Evolutionary conservation across 1,284 basidiomycete genomes (phyloP), one percentile per base, ranked within the genome.

Genomic region (Ustilago vetiveriae): DNA sequence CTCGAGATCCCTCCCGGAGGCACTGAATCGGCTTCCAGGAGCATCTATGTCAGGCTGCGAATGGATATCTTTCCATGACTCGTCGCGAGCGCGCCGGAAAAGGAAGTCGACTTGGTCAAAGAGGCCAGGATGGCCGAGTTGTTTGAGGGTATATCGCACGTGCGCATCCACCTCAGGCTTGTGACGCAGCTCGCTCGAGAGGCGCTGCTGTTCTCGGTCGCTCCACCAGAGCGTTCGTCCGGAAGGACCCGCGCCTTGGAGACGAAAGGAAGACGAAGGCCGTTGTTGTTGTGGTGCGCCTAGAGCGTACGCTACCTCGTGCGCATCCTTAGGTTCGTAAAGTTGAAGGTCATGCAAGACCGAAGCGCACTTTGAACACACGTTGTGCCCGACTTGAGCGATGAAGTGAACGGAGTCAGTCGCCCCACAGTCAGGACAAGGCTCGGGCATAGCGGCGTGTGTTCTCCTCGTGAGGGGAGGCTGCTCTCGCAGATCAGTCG

Each of bases 81-180:
- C 46, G 14, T 53, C 32, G 9, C 56, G 42, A 11, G 59, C 66
- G 14, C 43, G 55, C 9, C 53, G 42, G 23, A 69, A 69, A 39
- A 69, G 59, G 14, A 58, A 64, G 27, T 59, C 59, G 50, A 50
- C 59, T n/a, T 50, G 51, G 3, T 50, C 30, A 21, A 55, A 58
- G 9, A 58, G 47, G 23, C 39, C 42, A 3, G 54, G 39, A 26
- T 55, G 23, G 13, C 59, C 59, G 9, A 69, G 55, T 0, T 9
- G 36, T 7, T 33, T 16, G 22, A 69, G 46, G 0, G 51, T 57
- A 7, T 43, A 45, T 35, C 33, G 40, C 6, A 63, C 52, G 46
- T 46, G 56, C 14, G 63, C 56, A 17, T 59, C 51, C 14, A 66
- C 63, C 42, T 66, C 55, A 14, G 63, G 51, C 11, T 59, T 66